Base-by-base conservation (phyloP, 257 asterid species). In the Solanum appendiculatum region DNA sequence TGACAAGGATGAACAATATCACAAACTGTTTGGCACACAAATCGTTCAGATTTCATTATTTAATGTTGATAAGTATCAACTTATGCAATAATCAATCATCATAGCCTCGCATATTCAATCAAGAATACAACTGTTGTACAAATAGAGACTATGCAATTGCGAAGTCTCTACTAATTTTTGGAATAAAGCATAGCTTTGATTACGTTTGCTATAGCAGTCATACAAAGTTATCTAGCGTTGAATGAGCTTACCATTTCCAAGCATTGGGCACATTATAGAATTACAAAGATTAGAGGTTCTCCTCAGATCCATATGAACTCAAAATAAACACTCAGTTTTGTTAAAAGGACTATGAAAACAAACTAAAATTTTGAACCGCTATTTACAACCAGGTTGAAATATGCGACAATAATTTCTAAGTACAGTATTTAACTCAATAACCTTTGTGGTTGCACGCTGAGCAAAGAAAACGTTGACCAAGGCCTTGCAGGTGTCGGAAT, bases 371-470 rank as follows among this genome's bases (percentile, higher is more conserved):
- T 46, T 42, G 13, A 46, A 46, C 37, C 0, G 42, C 66, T 27
- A 46, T 16, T 42, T 29, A 44, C 15, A 44, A 44, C n/a, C 37
- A 25, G 60, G 60, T 78, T 78, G 37, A 44, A 42, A 78, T 42
- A 78, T 78, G 63, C 13, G 16, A 36, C 15, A 44, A 9, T 77
- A 77, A 44, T 27, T 42, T 78, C 37, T 25, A 15, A 25, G 64
- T 78, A 15, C 15, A 27, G 84, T 4, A 48, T 81, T 73, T 46
- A 81, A 81, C 29, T 81, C 85, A 31, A 48, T 81, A 13, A 97
- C 99, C 99, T 93, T 95, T 40, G 98, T 92, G 69, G 99, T 97
- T 86, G 96, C 99, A 88, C 99, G 98, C 88, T 96, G 99, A 82
- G 99, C 95, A 90, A 97, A 96, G 96, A 97, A 97, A 89, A 96